These are phyloP conservation scores for Auxenochlorella protothecoides DNA, from an alignment of 139 green algal genomes.

Conservation along the genomic window DNA sequence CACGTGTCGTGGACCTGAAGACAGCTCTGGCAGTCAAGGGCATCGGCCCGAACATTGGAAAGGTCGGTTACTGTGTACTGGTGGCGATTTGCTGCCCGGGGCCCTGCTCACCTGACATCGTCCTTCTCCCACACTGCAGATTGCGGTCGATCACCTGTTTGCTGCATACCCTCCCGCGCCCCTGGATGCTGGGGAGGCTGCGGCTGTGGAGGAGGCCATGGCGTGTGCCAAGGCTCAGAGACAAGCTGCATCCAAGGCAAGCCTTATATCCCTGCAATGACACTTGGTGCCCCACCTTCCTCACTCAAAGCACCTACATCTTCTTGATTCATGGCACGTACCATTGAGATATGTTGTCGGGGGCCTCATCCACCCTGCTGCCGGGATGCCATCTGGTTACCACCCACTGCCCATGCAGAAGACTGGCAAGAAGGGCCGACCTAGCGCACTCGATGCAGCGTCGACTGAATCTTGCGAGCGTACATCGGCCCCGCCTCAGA, in stretches of 20 bases:
- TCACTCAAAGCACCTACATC: too few species aligned
- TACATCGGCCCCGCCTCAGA: too few species aligned
- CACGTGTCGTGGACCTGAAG: not conserved
- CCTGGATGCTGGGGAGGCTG: conserved; percentile 7
- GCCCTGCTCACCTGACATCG: not conserved
- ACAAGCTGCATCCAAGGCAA: not conserved
- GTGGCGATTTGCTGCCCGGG: not conserved
- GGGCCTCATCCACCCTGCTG: too few species aligned
- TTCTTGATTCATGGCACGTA: too few species aligned
- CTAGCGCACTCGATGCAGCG: too few species aligned
- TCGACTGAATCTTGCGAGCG: too few species aligned
- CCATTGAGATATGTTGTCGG: too few species aligned
- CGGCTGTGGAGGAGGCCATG: not conserved
- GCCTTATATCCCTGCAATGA: not conserved
- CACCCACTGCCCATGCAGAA: too few species aligned
- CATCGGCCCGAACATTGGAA: conserved; percentile 11
- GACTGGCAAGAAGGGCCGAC: too few species aligned
- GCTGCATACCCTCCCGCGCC: conserved; percentile 13
- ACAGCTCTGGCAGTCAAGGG: conserved; percentile 8
- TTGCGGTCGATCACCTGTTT: conserved; percentile 17
- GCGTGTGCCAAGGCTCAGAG: not conserved
- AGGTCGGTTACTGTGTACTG: not conserved
- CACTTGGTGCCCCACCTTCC: too few species aligned
- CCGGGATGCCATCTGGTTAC: too few species aligned
- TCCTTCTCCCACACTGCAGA: not conserved